Conservation (phyloP, 2,329 filamentous ascomycete genomes). For the Stagonosporopsis chrysanthemi region DNA sequence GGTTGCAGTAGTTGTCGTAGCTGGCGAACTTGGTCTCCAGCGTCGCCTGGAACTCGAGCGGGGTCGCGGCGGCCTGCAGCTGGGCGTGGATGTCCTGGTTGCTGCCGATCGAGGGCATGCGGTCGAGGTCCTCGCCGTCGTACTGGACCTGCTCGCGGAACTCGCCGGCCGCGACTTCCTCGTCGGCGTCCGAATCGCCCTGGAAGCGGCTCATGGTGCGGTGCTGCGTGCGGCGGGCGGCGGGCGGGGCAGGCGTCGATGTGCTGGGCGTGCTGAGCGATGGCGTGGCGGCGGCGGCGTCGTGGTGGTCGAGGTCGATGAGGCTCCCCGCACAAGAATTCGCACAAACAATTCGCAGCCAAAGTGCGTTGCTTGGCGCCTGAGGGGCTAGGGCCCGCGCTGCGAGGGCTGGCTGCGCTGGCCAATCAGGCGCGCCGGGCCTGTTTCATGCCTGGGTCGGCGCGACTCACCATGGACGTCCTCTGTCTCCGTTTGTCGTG, state of each 20-base stretch:
- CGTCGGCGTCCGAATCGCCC: conserved; percentile 81
- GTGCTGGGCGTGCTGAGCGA: conserved; percentile 4
- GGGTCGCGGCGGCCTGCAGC: conserved; percentile 88
- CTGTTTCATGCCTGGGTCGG: conserved; percentile 4
- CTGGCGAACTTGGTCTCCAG: conserved; percentile 97
- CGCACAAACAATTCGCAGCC: conserved; percentile 9
- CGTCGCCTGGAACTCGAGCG: conserved; percentile 93
- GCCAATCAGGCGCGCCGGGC: conserved; percentile 13
- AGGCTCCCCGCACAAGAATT: background rate
- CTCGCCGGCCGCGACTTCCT: conserved; percentile 91
- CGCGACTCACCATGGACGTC: conserved; percentile 2
- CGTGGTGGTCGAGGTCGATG: too few relatives aligned
- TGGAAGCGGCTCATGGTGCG: conserved; percentile 42
- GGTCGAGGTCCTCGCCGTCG: conserved; percentile 82
- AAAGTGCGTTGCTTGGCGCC: conserved; percentile 20
- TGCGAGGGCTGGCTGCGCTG: background rate
- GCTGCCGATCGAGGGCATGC: conserved; percentile 67
- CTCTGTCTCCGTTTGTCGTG: conserved; percentile 2
- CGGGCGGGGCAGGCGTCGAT: conserved; percentile 1
- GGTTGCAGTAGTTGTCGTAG: conserved; percentile 99
- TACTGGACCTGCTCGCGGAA: conserved; percentile 95
- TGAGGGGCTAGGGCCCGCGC: conserved; percentile 2
- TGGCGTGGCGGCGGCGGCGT: too few relatives aligned
- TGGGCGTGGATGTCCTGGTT: conserved; percentile 92
- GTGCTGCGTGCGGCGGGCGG: conserved; percentile 12